Base-by-base conservation (phyloP, 2,329 filamentous ascomycete species). In the Ceratocystis cacaofunesta region DNA sequence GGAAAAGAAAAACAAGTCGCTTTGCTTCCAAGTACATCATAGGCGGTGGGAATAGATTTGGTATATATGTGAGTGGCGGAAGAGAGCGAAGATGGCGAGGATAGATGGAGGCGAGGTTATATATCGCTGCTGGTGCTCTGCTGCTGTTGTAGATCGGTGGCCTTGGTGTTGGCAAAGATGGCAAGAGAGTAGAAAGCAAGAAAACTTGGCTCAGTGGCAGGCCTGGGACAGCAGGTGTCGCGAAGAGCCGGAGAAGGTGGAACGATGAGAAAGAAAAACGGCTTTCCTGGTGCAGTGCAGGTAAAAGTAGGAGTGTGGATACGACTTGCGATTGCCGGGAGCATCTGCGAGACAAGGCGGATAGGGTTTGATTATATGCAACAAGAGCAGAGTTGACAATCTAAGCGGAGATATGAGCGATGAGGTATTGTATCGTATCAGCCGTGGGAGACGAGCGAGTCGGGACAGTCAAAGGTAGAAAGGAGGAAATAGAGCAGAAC, bases 11-110 rank as follows among this genome's bases (percentile, higher is more conserved):
- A 58, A 58, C 55, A 58, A 36, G 55, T 36, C 28, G 55, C 55
- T 58, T 58, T n/a, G 55, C 55, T 58, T 58, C 28, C 55, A 32
- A 58, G 55, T 58, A 58, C 46, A 58, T 64, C 62, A 64, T 52
- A 58, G 36, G 17, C 19, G 36, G 22, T 36, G 57, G 19, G 22
- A 36, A 43, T 61, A 10, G 30, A 61, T 61, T 43, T 19, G 57
- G 32, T 17, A 10, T 36, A 25, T n/a, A 28, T 10, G 25, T 52
- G 48, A 52, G 19, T 15, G 22, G 48, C 5, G 48, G 19, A 25
- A 52, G 48, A n/a, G 12, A 52, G 36, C 10, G 19, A 25, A 28
- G 22, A n/a, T 52, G 22, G 36, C 10, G 12, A 25, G 15, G 22
- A 52, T 4, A 28, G 48, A 52, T 52, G 48, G 19, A 50, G 17